Percentiles rank a stretch among this genome's conserved stretches.
These are phyloP conservation scores for Rhizoclosmatium sp. DNA, from an alignment of 192 early-diverging fungal genomes.

Conservation along the genomic window DNA sequence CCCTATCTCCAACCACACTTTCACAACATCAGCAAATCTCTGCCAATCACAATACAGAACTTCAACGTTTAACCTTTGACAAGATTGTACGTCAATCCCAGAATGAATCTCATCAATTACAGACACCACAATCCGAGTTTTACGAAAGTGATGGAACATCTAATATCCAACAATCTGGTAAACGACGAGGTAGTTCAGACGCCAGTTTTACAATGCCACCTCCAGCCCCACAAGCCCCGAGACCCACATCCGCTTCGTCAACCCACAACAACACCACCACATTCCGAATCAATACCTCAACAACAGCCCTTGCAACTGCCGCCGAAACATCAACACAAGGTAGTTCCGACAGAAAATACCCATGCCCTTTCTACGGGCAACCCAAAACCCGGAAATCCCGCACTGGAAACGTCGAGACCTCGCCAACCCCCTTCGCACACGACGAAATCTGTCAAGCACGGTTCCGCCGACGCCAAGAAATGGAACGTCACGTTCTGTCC, in stretches of 20 bases:
- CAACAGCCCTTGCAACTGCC: background rate
- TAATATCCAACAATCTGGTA: background rate
- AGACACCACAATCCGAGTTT: background rate
- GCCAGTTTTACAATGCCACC: too few relatives aligned
- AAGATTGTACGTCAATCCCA: background rate
- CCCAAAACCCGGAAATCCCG: background rate
- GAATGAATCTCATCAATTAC: background rate
- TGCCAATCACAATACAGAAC: background rate
- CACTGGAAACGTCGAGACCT: background rate
- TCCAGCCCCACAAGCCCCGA: too few relatives aligned
- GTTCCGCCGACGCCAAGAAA: constrained; percentile 34
- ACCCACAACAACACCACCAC: background rate
- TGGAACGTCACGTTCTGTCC: constrained; percentile 21
- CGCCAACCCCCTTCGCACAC: background rate
- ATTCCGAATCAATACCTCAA: background rate
- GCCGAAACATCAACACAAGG: background rate
- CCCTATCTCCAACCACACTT: background rate
- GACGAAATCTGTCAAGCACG: constrained; percentile 2
- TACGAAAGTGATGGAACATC: background rate
- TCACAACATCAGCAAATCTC: too few relatives aligned
- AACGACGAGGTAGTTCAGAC: too few relatives aligned
- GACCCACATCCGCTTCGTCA: too few relatives aligned
- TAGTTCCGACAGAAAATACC: background rate
- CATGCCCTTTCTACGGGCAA: constrained; percentile 8
- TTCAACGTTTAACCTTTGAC: background rate